Evolutionary conservation across 116 monocot genomes (phyloP), one percentile per base, ranked within the genome.

Genomic region (Zostera marina): DNA sequence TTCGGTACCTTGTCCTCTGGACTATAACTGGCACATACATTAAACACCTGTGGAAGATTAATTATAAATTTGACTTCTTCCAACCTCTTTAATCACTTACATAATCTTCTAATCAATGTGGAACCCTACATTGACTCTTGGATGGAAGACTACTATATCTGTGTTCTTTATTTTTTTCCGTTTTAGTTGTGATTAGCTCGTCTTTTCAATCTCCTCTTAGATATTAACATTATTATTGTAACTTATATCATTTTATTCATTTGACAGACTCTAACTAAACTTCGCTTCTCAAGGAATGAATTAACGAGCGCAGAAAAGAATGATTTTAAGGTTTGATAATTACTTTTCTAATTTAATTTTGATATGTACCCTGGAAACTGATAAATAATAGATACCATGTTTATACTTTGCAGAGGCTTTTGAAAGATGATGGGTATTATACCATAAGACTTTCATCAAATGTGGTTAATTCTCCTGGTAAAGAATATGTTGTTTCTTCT

Each of bases 371-470:
- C 7, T 38, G 39, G 16, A 15, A n/a, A 15, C 4, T 38, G 56
- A 39, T 56, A 39, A 11, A 42, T 53, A 7, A 53, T 68, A 42
- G 38, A n/a, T 11, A 58, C 6, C 57, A 44, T 12, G 23, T 43
- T 22, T 20, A 11, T 20, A 11, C 48, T 7, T n/a, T 9, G 7
- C 72, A 96, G 96, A 80, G 72, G 69, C 67, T 89, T 38, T 76
- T 96, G 70, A 47, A 74, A 65, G 76, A 88, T 41, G 96, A 96
- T 71, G 78, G 66, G 22, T 89, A 75, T 42, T 89, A 89, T 59
- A 85, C 65, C 14, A 85, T 96, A 44, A 82, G 96, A 73, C 44
- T 96, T 42, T 85, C 85, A 32, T 81, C 89, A 47, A 85, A 96
- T 78, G 76, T 89, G 11, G 63, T 96, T 67, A 78, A 70, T 64